Conservation (phyloP, 768 basidiomycete genomes). For the Lentinula edodes region DNA sequence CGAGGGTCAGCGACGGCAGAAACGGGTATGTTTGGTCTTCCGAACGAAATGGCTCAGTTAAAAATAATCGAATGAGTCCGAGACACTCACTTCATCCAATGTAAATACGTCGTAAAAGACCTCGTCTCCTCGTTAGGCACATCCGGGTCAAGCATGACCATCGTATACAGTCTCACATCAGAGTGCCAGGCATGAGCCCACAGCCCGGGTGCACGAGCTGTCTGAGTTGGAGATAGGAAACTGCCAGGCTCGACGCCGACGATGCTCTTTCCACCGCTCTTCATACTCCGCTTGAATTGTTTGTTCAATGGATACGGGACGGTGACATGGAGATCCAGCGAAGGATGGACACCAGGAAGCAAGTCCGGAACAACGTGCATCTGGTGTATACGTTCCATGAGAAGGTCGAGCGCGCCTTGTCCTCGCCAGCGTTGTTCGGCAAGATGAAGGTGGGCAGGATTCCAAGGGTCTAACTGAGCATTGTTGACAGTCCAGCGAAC, state of each 20-base stretch:
- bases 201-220: not conserved
- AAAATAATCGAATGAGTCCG: constrained; percentile 3
- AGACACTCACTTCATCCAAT: constrained; percentile 74
- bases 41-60: constrained; percentile 5
- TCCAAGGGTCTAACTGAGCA: constrained; percentile 71
- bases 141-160: constrained; percentile 91
- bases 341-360: constrained; percentile 63
- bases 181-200: constrained; percentile 77
- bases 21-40: constrained; percentile 78
- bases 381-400: constrained; percentile 93
- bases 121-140: constrained; percentile 68
- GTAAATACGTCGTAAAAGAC: constrained; percentile 69
- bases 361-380: constrained; percentile 91
- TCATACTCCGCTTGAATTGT: constrained; percentile 14
- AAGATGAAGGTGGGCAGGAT: constrained; percentile 70
- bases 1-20: constrained; percentile 38
- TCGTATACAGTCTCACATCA: constrained; percentile 77
- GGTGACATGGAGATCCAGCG: constrained; percentile 67
- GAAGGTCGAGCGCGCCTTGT: constrained; percentile 74
- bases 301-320: constrained; percentile 28
- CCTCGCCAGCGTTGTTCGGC: constrained; percentile 82
- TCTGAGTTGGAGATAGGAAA: constrained; percentile 33
- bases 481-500: constrained; percentile 74
- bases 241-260: constrained; percentile 63
- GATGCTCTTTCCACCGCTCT: constrained; percentile 22